These are phyloP conservation scores for Fusarium sacchari DNA, from an alignment of 2,329 filamentous ascomycete species.

Conservation along the genomic window DNA sequence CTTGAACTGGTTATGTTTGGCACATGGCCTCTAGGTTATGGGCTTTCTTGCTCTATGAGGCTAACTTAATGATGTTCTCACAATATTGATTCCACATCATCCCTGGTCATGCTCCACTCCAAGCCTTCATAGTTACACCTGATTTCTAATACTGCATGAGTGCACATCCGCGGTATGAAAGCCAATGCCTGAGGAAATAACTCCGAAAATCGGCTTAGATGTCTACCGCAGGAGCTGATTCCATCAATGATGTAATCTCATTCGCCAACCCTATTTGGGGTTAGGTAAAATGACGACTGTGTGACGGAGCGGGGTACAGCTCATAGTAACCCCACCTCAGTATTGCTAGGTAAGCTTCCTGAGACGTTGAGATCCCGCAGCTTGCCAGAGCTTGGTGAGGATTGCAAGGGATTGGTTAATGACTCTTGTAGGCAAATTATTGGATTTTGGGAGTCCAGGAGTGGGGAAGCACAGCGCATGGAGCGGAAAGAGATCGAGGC, in stretches of 20 bases:
- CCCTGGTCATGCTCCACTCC: not conserved
- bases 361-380: slow-evolving; percentile 19
- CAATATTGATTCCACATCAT: slow-evolving; percentile 14
- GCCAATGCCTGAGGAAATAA: not conserved
- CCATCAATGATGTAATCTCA: slow-evolving; percentile 41
- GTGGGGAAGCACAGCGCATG: slow-evolving; percentile 2
- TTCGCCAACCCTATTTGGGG: slow-evolving; percentile 37
- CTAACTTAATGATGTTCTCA: not conserved
- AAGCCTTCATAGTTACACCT: not conserved
- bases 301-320: slow-evolving; percentile 33
- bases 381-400: slow-evolving; percentile 24
- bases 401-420: slow-evolving; percentile 27
- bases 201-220: slow-evolving; percentile 35
- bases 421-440: not conserved
- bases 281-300: slow-evolving; percentile 39
- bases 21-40: not conserved
- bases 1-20: not conserved
- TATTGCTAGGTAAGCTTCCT: slow-evolving; percentile 15
- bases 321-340: slow-evolving; percentile 30
- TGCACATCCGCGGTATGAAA: not conserved
- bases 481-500: slow-evolving; percentile 8
- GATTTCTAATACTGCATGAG: not conserved
- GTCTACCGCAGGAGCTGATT: not conserved
- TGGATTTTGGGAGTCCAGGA: not conserved
- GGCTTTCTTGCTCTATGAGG: not conserved